Percentiles rank a stretch among this genome's conserved stretches.
Conservation (phyloP, 768 basidiomycete genomes). For the Exsudoporus frostii region DNA sequence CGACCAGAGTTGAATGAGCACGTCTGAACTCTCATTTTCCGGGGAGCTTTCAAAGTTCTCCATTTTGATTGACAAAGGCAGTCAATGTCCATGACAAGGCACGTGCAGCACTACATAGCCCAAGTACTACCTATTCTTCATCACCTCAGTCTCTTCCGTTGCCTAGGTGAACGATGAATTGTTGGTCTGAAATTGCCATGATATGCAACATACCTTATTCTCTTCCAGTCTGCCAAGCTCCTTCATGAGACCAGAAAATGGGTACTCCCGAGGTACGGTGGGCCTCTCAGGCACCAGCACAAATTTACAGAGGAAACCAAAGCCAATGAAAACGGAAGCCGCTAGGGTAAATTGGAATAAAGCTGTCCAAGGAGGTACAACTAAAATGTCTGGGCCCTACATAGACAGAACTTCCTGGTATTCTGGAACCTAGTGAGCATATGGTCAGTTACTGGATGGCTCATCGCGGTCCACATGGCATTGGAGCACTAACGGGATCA, state of each 20-base stretch:
- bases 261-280: slow-evolving; percentile 70
- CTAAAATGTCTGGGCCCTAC: slow-evolving; percentile 82
- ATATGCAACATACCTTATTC: slow-evolving; percentile 57
- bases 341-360: slow-evolving; percentile 65
- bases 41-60: neutral
- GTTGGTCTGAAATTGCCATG: neutral
- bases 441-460: slow-evolving; percentile 13
- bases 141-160: slow-evolving; percentile 32
- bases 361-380: slow-evolving; percentile 56
- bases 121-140: slow-evolving; percentile 24
- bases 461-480: neutral
- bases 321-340: slow-evolving; percentile 55
- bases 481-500: slow-evolving; percentile 55
- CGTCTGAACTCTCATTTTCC: slow-evolving; percentile 2
- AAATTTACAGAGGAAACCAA: slow-evolving; percentile 58
- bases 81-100: neutral
- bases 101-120: slow-evolving; percentile 12
- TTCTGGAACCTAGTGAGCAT: slow-evolving; percentile 61
- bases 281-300: slow-evolving; percentile 58
- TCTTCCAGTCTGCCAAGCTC: slow-evolving; percentile 79
- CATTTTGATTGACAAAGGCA: slow-evolving; percentile 1
- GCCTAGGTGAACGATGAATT: slow-evolving; percentile 29
- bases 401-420: slow-evolving; percentile 78
- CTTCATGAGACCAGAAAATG: slow-evolving; percentile 66
- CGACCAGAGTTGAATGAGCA: neutral